Percentiles rank a stretch among this genome's conserved stretches.
Conservation (phyloP, 108 stramenopile genomes). For the Schizochytrium sp. region DNA sequence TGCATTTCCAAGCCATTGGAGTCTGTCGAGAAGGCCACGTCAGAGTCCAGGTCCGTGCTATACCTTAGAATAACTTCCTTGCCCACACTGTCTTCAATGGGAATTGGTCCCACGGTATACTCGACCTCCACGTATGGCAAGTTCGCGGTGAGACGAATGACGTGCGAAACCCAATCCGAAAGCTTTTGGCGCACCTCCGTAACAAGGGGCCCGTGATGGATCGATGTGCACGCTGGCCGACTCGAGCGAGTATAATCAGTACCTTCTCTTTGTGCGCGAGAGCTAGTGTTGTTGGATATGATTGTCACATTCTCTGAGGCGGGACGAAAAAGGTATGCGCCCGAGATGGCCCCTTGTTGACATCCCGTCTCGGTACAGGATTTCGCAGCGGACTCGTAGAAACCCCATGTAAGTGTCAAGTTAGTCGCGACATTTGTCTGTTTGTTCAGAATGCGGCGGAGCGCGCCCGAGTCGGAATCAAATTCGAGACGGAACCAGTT, state of each 20-base stretch:
- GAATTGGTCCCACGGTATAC: slow-evolving; percentile 80
- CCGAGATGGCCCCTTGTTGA: slow-evolving; percentile 34
- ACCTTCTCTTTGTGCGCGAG: background rate
- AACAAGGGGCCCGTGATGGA: slow-evolving; percentile 33
- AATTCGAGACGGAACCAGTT: background rate
- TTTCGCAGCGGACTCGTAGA: background rate
- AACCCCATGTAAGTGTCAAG: background rate
- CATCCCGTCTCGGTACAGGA: background rate
- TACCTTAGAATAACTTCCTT: slow-evolving; percentile 66
- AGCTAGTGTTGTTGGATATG: background rate
- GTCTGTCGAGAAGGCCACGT: slow-evolving; percentile 76
- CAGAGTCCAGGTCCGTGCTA: slow-evolving; percentile 48
- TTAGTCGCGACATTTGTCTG: background rate
- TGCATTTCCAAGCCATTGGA: slow-evolving; percentile 88
- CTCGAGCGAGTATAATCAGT: background rate
- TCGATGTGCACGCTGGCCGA: background rate
- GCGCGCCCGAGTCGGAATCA: background rate
- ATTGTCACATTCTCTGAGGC: slow-evolving; percentile 22
- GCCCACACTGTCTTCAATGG: slow-evolving; percentile 56
- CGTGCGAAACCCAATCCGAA: slow-evolving; percentile 73
- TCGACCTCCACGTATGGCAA: slow-evolving; percentile 72
- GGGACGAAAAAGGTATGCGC: slow-evolving; percentile 95
- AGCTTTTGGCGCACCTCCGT: slow-evolving; percentile 66
- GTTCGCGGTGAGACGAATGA: slow-evolving; percentile 53
- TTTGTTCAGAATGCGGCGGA: background rate